Percentiles rank a stretch among this genome's conserved stretches.
Conservation (phyloP, 1,139 yeast genomes). For the Candida tropicalis region DNA sequence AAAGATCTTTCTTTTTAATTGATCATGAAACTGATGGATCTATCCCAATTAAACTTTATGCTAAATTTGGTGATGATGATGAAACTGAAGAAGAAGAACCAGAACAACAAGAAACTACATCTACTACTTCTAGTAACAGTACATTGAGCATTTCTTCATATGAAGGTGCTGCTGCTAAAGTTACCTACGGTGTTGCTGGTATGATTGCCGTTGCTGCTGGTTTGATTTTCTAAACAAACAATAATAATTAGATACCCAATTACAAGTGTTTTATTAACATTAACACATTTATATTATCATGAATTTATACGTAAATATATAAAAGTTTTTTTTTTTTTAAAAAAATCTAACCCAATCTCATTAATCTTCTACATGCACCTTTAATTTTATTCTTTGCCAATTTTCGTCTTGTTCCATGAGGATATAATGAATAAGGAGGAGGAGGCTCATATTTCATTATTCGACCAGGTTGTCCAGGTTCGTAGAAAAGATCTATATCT, state of each 20-base stretch:
- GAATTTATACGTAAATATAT: neutral
- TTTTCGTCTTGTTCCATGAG: neutral
- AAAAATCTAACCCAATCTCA: neutral
- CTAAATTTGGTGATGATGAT: conserved; percentile 2
- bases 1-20: conserved; percentile 26
- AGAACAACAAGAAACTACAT: conserved; percentile 6
- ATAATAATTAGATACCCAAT: no score
- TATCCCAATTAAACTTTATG: conserved; percentile 21
- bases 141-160: conserved; percentile 5
- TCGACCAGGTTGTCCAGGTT: neutral
- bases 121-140: conserved; percentile 8
- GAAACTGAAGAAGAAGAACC: neutral
- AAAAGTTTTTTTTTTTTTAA: neutral
- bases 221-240: neutral
- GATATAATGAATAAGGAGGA: conserved; percentile 5
- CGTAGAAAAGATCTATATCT: neutral
- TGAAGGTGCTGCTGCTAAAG: conserved; percentile 5
- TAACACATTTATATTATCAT: neutral
- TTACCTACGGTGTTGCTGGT: neutral
- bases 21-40: conserved; percentile 21
- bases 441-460: conserved; percentile 1
- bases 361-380: neutral
- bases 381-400: neutral
- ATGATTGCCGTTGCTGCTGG: conserved; percentile 4
- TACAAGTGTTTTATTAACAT: neutral